Base-by-base conservation (phyloP, 495 filamentous ascomycete species). In the Bombardia bombarda region DNA sequence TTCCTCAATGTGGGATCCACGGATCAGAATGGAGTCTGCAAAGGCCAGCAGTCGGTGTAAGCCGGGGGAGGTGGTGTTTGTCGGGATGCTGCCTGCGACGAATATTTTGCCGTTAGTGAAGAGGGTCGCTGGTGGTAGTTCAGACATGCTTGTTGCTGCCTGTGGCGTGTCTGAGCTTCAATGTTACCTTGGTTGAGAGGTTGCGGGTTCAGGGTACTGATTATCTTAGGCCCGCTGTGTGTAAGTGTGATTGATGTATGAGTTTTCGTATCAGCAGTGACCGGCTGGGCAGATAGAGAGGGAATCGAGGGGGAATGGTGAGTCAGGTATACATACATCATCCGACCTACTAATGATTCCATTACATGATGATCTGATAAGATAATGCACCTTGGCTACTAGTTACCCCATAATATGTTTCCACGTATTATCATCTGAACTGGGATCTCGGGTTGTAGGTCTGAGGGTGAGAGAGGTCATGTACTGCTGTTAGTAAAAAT, bases 21-120 rank as follows among this genome's bases (percentile, higher is more conserved):
- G 53, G 33, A 66, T 47, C 13, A 72, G 48, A 50, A 72, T 43
- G 38, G 53, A 47, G 4, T 66, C 53, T 32, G 61, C 58, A 43
- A 76, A 74, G 7, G 51, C 52, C 1, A 57, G 57, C 0, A 42
- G 38, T 2, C 50, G 45, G 44, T 53, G 21, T 21, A 56, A 36
- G n/a, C 52, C 50, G n/a, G n/a, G n/a, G n/a, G n/a, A n/a, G 14
- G 54, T 52, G 45, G 53, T 58, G 36, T 42, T 50, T 18, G 54
- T 57, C 1, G 54, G 59, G 8, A 52, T 38, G 31, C 52, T 50
- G 33, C 50, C 40, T 2, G 49, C 40, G 14, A 49, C 41, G 18
- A 59, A 60, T 43, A 61, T 50, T 9, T 47, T 47, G 30, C 52
- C 58, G 42, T 67, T 61, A 28, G 42, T 51, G 50, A 65, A 61